Evolutionary conservation across 768 basidiomycete genomes (phyloP).

Genomic region (Mycena crocata): DNA sequence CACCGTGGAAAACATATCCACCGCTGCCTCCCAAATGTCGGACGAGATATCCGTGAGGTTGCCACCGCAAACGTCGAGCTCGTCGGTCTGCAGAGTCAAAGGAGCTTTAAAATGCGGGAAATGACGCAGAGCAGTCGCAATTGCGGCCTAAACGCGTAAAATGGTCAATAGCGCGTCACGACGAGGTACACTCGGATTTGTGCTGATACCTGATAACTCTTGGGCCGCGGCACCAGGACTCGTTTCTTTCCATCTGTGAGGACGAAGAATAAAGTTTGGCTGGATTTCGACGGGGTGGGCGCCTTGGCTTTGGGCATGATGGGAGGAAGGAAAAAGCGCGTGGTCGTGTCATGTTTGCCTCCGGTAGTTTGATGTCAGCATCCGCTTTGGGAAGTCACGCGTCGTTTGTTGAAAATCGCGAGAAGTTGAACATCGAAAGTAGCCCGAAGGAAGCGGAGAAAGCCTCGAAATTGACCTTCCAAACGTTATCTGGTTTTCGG

Average conservation of each 20-base stretch:
- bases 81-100: background rate
- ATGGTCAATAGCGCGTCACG: background rate
- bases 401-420: too few relatives aligned
- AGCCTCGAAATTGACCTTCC: too few relatives aligned
- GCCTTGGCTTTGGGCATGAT: constrained; percentile 15
- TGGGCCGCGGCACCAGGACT: constrained; percentile 2
- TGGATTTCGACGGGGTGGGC: background rate
- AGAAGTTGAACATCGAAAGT: too few relatives aligned
- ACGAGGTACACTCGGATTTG: background rate
- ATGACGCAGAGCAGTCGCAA: background rate
- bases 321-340: background rate
- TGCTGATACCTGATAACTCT: constrained; percentile 4
- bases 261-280: background rate
- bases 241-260: constrained; percentile 19
- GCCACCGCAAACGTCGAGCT: constrained; percentile 2
- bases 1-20: background rate
- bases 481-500: too few relatives aligned
- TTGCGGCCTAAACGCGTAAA: background rate
- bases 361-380: too few relatives aligned
- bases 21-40: constrained; percentile 8
- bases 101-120: background rate
- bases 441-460: too few relatives aligned
- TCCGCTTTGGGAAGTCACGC: too few relatives aligned
- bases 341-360: background rate
- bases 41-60: constrained; percentile 1